A percentile compares a stretch with the other conserved stretches of the same genome.
Evolutionary conservation across 139 green algal genomes (phyloP).

Genomic region (Ettlia oleoabundans): DNA sequence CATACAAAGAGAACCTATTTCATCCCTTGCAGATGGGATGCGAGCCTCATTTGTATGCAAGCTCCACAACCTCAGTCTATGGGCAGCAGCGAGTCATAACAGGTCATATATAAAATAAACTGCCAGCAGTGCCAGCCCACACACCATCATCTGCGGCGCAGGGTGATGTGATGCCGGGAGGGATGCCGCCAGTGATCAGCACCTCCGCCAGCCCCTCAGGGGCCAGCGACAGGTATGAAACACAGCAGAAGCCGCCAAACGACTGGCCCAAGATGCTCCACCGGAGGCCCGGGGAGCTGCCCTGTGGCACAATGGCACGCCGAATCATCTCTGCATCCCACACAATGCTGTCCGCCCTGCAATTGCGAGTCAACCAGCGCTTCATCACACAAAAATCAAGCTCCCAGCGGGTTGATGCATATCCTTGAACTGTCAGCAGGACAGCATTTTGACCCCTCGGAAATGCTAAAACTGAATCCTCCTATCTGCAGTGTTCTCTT

Average conservation of each 20-base stretch:
- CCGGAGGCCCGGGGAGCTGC: constrained; percentile 26
- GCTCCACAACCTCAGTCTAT: too few relatives aligned
- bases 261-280: constrained; percentile 93
- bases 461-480: not conserved
- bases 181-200: constrained; percentile 83
- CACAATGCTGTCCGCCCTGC: constrained; percentile 92
- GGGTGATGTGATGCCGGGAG: constrained; percentile 61
- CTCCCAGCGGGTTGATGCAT: too few relatives aligned
- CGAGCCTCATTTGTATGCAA: too few relatives aligned
- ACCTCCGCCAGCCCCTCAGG: constrained; percentile 66
- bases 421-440: not conserved
- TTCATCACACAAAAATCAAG: too few relatives aligned
- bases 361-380: not conserved
- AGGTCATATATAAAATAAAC: too few relatives aligned
- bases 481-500: not conserved
- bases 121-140: not conserved
- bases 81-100: too few relatives aligned
- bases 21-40: too few relatives aligned
- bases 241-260: constrained; percentile 95
- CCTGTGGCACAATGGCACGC: constrained; percentile 62
- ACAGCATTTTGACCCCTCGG: too few relatives aligned
- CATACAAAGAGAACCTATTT: too few relatives aligned
- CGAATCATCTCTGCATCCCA: constrained; percentile 87
- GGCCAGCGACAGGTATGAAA: constrained; percentile 86
- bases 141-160: constrained; percentile 66